phyloP scores from a whole-genome alignment of 2,329 filamentous ascomycete genomes.

The Fusarium tjaetaba region DNA sequence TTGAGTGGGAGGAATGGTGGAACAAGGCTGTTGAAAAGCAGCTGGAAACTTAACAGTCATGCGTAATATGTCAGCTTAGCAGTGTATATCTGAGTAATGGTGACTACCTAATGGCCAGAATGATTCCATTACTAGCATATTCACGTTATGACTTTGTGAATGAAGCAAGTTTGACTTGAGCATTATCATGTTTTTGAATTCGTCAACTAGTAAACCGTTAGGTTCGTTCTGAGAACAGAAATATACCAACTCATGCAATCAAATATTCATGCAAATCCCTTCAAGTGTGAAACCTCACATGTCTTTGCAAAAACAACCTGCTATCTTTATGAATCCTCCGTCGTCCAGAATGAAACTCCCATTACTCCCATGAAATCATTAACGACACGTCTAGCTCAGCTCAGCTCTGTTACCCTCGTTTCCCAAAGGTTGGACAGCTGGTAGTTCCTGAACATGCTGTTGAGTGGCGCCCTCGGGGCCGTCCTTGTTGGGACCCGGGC shows the following conservation, averaged over 20 bases:
- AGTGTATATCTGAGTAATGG: background rate
- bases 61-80: background rate
- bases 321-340: background rate
- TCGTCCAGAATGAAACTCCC: conserved; percentile 5
- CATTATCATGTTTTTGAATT: conserved; percentile 22
- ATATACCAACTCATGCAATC: conserved; percentile 31
- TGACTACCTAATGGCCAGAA: background rate
- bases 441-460: conserved; percentile 42
- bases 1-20: conserved; percentile 86
- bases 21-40: conserved; percentile 46
- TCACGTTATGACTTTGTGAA: background rate
- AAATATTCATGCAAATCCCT: conserved; percentile 21
- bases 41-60: background rate
- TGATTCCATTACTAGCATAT: background rate
- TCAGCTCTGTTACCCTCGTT: conserved; percentile 49
- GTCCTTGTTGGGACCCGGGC: conserved; percentile 42
- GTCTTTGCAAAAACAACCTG: conserved; percentile 17
- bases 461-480: conserved; percentile 17
- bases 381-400: conserved; percentile 33
- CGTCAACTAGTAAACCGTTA: conserved; percentile 16
- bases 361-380: background rate
- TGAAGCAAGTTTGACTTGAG: background rate
- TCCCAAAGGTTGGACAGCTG: conserved; percentile 44
- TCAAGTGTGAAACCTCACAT: conserved; percentile 1
- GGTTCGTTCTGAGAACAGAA: conserved; percentile 22